Conservation (phyloP, 2,329 filamentous ascomycete genomes). For the Thermothelomyces thermophilus region DNA sequence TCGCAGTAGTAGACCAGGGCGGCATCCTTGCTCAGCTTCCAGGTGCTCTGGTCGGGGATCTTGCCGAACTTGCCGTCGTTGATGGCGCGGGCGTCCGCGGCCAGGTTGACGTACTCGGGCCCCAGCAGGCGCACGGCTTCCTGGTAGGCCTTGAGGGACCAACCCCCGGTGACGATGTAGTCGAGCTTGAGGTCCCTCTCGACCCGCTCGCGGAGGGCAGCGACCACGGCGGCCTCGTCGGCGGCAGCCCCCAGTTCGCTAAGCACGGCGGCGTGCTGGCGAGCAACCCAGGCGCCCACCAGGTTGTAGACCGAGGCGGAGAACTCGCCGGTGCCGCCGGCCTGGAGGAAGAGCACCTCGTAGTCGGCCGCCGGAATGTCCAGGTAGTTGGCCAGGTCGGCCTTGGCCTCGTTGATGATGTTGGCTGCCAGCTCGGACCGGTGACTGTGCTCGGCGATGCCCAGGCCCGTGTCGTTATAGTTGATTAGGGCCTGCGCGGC, state of each 20-base stretch:
- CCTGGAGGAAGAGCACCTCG: conserved; percentile 83
- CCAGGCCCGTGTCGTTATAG: conserved; percentile 73
- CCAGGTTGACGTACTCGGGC: conserved; percentile 72
- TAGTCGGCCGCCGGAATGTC: conserved; percentile 75
- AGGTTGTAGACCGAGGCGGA: conserved; percentile 78
- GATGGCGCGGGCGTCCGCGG: conserved; percentile 55
- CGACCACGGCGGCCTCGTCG: conserved; percentile 49
- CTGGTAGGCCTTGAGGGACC: conserved; percentile 82
- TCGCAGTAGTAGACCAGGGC: conserved; percentile 85
- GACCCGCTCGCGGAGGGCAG: conserved; percentile 56
- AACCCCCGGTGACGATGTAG: conserved; percentile 85
- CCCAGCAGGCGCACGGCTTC: conserved; percentile 76
- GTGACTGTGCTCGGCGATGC: conserved; percentile 85
- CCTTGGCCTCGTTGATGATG: conserved; percentile 74
- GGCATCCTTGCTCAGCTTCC: conserved; percentile 63
- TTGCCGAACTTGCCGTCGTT: conserved; percentile 79
- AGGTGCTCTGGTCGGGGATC: conserved; percentile 70
- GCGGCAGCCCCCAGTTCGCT: conserved; percentile 43
- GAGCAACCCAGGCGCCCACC: conserved; percentile 73
- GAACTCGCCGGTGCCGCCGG: conserved; percentile 81
- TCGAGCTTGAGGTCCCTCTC: conserved; percentile 71
- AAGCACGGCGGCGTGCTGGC: conserved; percentile 54
- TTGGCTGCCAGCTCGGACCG: conserved; percentile 70
- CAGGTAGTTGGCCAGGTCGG: conserved; percentile 64
- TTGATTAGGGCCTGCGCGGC: conserved; percentile 74